Percentiles rank a stretch among this genome's conserved stretches.
These are phyloP conservation scores for Cenchrus fungigraminus DNA, from an alignment of 176 grass and related monocot genomes.

Conservation along the genomic window DNA sequence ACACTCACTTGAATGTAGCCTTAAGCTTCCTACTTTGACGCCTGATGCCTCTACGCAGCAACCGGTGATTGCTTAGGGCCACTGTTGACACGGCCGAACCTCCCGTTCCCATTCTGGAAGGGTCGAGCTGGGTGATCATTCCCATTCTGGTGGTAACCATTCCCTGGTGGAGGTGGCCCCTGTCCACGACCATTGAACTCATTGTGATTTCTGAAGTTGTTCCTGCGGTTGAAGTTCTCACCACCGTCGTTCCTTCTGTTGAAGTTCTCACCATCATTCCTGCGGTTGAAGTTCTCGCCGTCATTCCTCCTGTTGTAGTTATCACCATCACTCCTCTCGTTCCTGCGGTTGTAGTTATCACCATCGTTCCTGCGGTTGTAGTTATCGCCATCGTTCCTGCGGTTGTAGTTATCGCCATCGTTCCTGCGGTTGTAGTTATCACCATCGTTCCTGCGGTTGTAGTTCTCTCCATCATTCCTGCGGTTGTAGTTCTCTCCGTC, in stretches of 20 bases:
- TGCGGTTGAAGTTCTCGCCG: not conserved
- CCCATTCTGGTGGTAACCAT: conserved; percentile 36
- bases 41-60: conserved; percentile 23
- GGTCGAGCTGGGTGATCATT: conserved; percentile 36
- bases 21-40: not conserved
- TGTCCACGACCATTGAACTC: conserved; percentile 50
- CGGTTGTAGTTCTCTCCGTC: not conserved
- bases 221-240: conserved; percentile 42
- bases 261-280: not conserved
- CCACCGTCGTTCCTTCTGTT: conserved; percentile 16
- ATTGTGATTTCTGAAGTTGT: conserved; percentile 51
- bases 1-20: not conserved
- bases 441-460: not conserved
- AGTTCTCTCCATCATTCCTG: not conserved
- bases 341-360: not conserved
- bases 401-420: not conserved
- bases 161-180: conserved; percentile 17
- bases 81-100: conserved; percentile 25
- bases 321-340: not conserved
- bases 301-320: not conserved
- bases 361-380: not conserved
- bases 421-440: too few species aligned
- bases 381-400: not conserved
- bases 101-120: conserved; percentile 51
- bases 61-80: conserved; percentile 34